These are phyloP conservation scores for Nemania sp. DNA, from an alignment of 2,329 filamentous ascomycete species.

Conservation along the genomic window DNA sequence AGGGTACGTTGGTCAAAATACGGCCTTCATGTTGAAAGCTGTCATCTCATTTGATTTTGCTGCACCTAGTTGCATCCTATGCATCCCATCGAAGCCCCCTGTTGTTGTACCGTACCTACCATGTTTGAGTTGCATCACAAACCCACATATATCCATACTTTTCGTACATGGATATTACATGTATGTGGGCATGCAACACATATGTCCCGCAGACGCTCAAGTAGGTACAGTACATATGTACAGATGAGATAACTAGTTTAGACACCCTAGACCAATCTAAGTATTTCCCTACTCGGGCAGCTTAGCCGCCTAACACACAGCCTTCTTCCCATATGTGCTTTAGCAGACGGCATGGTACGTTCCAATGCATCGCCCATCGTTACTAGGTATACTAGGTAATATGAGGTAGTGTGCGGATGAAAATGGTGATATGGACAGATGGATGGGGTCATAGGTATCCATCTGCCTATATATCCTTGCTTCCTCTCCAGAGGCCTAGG, in stretches of 20 bases:
- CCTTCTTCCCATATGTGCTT: slow-evolving; percentile 34
- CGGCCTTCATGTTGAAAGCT: background rate
- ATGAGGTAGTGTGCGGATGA: slow-evolving; percentile 27
- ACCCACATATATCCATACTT: background rate
- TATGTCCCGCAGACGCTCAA: slow-evolving; percentile 2
- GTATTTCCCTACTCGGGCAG: slow-evolving; percentile 23
- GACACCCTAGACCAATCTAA: background rate
- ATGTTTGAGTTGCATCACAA: background rate
- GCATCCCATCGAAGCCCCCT: slow-evolving; percentile 1
- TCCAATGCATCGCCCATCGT: slow-evolving; percentile 30
- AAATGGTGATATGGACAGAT: slow-evolving; percentile 31
- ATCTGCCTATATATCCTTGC: slow-evolving; percentile 52
- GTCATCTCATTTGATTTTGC: slow-evolving; percentile 7
- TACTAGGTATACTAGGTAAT: background rate
- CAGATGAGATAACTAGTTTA: background rate
- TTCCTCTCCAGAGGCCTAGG: slow-evolving; percentile 43
- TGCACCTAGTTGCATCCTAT: slow-evolving; percentile 1
- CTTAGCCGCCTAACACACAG: slow-evolving; percentile 30
- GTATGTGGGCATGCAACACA: background rate
- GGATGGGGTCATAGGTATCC: slow-evolving; percentile 36
- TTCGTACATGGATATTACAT: too few species aligned
- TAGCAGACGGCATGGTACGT: slow-evolving; percentile 21
- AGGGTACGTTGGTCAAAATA: slow-evolving; percentile 5
- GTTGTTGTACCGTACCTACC: background rate
- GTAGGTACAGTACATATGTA: background rate